Conservation (phyloP, 2,329 filamentous ascomycete genomes). For the Aspergillus novoparasiticus region DNA sequence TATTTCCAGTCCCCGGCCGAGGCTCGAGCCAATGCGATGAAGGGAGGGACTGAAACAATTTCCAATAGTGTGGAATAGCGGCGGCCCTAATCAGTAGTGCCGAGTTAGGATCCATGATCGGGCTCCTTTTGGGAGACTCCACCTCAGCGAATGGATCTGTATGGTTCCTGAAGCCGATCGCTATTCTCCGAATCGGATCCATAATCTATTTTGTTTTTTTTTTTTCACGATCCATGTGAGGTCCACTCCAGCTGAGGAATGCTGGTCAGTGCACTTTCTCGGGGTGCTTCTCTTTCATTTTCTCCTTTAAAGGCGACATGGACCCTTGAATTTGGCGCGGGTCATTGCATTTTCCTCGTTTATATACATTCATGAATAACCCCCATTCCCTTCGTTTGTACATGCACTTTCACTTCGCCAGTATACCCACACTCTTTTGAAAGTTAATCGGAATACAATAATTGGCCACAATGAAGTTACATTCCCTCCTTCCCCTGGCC, state of each 20-base stretch:
- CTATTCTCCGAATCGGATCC: not conserved
- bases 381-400: not conserved
- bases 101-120: too few relatives aligned
- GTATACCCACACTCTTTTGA: too few relatives aligned
- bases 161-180: not conserved
- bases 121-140: not conserved
- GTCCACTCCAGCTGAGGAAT: not conserved
- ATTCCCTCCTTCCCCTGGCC: slow-evolving; percentile 13
- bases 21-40: not conserved
- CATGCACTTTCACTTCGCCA: not conserved
- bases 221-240: not conserved
- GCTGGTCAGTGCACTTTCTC: not conserved
- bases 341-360: not conserved
- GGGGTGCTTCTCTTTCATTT: too few relatives aligned
- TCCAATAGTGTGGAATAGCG: slow-evolving; percentile 5
- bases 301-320: not conserved
- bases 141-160: not conserved
- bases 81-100: not conserved
- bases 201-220: not conserved
- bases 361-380: too few relatives aligned
- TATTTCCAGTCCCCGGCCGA: not conserved
- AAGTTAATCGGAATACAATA: not conserved
- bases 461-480: not conserved
- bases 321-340: not conserved
- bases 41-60: not conserved